Base-by-base conservation (phyloP, 495 filamentous ascomycete genomes). In the Neurospora tetrasperma region DNA sequence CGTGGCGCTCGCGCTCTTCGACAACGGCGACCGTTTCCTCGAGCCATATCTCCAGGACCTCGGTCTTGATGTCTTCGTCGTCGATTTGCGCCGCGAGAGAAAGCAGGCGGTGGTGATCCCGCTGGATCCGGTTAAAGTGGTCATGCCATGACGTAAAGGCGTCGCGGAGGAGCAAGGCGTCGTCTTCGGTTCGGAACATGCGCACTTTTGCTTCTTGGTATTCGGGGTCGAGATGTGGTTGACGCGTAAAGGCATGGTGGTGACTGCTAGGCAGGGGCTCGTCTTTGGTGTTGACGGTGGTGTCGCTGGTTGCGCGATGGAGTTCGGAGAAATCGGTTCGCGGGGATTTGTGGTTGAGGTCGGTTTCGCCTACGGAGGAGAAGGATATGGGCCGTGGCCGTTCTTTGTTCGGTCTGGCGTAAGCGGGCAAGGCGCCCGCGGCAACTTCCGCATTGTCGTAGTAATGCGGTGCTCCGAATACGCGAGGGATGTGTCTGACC, bases 11-110 rank as follows among this genome's bases (percentile, higher is more conserved):
- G 40, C 73, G 73, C 46, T 71, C 69, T 16, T 78, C 31, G 27
- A 74, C 68, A n/a, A 71, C 46, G 0, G 39, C 71, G 0, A 72
- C 12, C 8, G 73, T 72, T 42, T 73, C 72, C 35, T 80, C 77
- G 11, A 48, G 43, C 79, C 79, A 81, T 35, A 75, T 74, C 6
- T 79, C 77, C 38, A 80, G 44, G 1, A 77, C 74, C 6, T 79
- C 76, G 54, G 23, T 71, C 6, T 73, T 27, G 27, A 80, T 75
- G 62, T 79, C 79, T 11, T 71, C 39, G 35, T 79, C 74, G 71
- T 78, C 76, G 69, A 74, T 74, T 43, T 76, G 70, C 5, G 20
- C 62, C 16, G 76, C 75, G 35, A 62, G 48, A 3, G 71, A 68
- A 2, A 66, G 11, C 4, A 76, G 75, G 11, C 71, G 43, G 42